Evolutionary conservation across 1,284 basidiomycete species (phyloP), one percentile per base, ranked within the genome.

Genomic region (Pseudozyma flocculosa): DNA sequence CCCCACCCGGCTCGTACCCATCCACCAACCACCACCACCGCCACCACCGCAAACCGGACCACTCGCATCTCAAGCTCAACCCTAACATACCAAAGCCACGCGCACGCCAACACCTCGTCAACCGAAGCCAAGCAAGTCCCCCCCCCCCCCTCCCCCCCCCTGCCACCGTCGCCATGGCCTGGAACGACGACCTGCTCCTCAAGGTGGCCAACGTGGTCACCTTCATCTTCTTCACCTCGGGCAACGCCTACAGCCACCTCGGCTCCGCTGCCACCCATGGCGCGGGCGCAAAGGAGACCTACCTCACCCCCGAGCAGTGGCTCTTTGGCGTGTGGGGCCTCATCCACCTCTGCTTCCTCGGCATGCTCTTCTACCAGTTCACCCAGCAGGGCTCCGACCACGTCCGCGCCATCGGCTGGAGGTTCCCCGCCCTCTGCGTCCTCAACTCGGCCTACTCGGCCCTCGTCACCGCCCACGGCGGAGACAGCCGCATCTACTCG

Each of bases 291-390:
- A 58, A 68, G n/a, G 85, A 88, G 70, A 93, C 91, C 7, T 95
- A 92, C 78, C 81, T 95, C 56, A 93, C 91, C 0, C 92, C 92
- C 30, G 89, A 89, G 21, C 86, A 87, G 29, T 94, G 89, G 86
- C 85, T 88, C 2, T 91, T 89, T 80, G 83, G 85, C 78, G 88
- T 90, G 2, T 75, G 73, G 87, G 85, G 87, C 23, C 79, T 90
- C 60, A 90, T 92, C 73, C 91, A 95, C 80, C 76, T 90, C 21
- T 84, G 95, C 30, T 85, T 95, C 47, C 84, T 95, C 54, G 90
- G 91, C 15, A 61, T 73, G 50, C 53, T 73, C 54, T 44, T 75
- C 43, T 73, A 72, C 45, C 73, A 75, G 40, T 75, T 73, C 55
- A 67, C 61, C 38, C 83, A 86, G 21, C 71, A 72, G n/a, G 92